Percentiles rank a stretch among this genome's conserved stretches.
phyloP scores from a whole-genome alignment of 2,329 filamentous ascomycete species.

The Fusarium palustre region DNA sequence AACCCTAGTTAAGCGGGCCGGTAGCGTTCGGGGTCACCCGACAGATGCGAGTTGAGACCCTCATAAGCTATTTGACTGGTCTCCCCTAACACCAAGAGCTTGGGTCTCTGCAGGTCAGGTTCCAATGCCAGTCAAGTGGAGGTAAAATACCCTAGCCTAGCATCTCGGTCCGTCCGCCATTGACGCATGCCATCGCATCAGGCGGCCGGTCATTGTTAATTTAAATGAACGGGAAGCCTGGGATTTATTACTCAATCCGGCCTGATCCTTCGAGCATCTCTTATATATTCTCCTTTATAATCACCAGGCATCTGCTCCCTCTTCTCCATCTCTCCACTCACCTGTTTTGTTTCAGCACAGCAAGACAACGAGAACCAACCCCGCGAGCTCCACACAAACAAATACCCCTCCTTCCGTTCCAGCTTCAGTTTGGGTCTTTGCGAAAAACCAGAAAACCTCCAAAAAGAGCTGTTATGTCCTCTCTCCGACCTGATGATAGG shows the following conservation, averaged over 20 bases:
- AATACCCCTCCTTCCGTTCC: slow-evolving; percentile 31
- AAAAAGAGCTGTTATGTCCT: slow-evolving; percentile 60
- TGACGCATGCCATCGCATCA: slow-evolving; percentile 18
- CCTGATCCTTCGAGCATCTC: slow-evolving; percentile 17
- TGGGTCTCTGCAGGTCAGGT: slow-evolving; percentile 42
- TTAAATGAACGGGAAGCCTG: slow-evolving; percentile 10
- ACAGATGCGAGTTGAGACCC: slow-evolving; percentile 15
- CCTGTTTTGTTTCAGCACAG: not conserved
- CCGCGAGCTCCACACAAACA: slow-evolving; percentile 25
- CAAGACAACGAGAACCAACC: slow-evolving; percentile 2
- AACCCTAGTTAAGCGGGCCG: slow-evolving; percentile 38
- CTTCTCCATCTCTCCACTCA: not conserved
- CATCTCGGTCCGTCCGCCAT: slow-evolving; percentile 33
- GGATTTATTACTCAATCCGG: slow-evolving; percentile 18
- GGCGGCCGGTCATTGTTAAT: slow-evolving; percentile 20
- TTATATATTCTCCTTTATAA: slow-evolving; percentile 12
- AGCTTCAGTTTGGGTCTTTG: slow-evolving; percentile 21
- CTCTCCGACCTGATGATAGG: slow-evolving; percentile 61
- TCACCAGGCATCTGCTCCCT: not conserved
- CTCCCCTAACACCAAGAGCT: slow-evolving; percentile 21
- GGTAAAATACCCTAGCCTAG: not conserved
- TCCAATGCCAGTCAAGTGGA: slow-evolving; percentile 23
- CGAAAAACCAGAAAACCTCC: not conserved
- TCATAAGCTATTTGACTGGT: slow-evolving; percentile 36
- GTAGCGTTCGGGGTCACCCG: slow-evolving; percentile 43